These are phyloP conservation scores for Tuber borchii DNA, from an alignment of 495 filamentous ascomycete species.

Conservation along the genomic window DNA sequence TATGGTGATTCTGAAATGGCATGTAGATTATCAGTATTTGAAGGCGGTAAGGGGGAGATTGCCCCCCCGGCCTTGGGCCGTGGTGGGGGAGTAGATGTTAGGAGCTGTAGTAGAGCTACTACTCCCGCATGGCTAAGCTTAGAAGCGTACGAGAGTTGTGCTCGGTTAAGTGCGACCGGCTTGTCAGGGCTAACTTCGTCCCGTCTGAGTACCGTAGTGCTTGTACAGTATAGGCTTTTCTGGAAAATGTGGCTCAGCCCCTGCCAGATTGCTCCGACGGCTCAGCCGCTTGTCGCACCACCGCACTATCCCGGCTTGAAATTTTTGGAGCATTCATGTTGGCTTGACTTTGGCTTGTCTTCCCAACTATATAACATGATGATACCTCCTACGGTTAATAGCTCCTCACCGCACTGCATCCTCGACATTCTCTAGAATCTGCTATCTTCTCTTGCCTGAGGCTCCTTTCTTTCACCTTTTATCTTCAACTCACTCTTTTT, in stretches of 20 bases:
- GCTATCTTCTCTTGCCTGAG: slow-evolving; percentile 26
- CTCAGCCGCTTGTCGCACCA: neutral
- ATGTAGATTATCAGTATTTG: too few species aligned
- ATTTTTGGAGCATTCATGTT: neutral
- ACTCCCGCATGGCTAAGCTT: too few species aligned
- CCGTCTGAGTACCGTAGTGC: too few species aligned
- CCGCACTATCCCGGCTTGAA: neutral
- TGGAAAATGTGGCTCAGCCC: neutral
- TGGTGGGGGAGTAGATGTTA: too few species aligned
- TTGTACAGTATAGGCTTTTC: neutral
- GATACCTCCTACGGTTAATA: slow-evolving; percentile 9
- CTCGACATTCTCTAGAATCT: slow-evolving; percentile 17
- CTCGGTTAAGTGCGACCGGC: too few species aligned
- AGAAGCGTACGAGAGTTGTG: too few species aligned
- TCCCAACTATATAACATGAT: slow-evolving; percentile 14
- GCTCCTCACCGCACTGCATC: slow-evolving; percentile 16
- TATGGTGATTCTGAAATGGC: too few species aligned
- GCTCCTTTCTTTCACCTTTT: slow-evolving; percentile 21
- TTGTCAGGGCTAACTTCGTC: too few species aligned
- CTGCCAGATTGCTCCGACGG: neutral
- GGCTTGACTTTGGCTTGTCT: neutral
- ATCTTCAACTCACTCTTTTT: slow-evolving; percentile 36
- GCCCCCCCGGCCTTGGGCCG: too few species aligned
- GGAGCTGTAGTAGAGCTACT: too few species aligned
- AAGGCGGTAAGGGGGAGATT: too few species aligned